Evolutionary conservation across 179 eudicot species (phyloP), one percentile per base, ranked within the genome.

Genomic region (Corrigiola litoralis): DNA sequence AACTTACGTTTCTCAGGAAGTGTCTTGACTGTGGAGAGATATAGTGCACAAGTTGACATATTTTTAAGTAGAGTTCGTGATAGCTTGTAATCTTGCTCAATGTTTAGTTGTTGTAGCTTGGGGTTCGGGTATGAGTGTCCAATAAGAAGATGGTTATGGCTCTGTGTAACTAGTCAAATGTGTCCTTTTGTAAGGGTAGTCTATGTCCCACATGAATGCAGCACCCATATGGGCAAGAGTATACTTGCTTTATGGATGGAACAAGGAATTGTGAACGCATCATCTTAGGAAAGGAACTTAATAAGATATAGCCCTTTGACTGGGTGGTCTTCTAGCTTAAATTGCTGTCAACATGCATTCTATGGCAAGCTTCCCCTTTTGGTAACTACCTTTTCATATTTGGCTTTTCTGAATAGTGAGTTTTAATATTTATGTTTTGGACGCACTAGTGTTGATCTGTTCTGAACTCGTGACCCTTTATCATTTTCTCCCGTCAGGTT

Each of bases 401-500:
- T 48, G 34, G 11, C 11, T 50, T 31, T 41, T 25, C 14, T 60
- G n/a, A 28, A 31, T n/a, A 38, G 1, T 50, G 34, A 27, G n/a
- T 14, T 46, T 25, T 7, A 34, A 20, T 44, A 27, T 44, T 45
- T 28, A 31, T 41, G n/a, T 60, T 66, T 23, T 14, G 23, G 31
- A 16, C 46, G 33, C 42, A 5, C 28, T 54, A 16, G 54, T 4
- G 23, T 40, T 59, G 32, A 52, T 20, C 51, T n/a, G 18, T 24
- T 61, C 7, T 63, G 33, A 45, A 57, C 2, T 47, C 11, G n/a
- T n/a, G n/a, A 29, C 25, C 16, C 41, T 27, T 29, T 23, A 8
- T 32, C 8, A 2, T 27, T 17, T 56, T 17, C 34, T 46, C 36
- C 28, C 71, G 33, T 41, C 86, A 92, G 98, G 88, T 34, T 57